Conservation (phyloP, 1,284 basidiomycete genomes). For the Papiliotrema laurentii region DNA sequence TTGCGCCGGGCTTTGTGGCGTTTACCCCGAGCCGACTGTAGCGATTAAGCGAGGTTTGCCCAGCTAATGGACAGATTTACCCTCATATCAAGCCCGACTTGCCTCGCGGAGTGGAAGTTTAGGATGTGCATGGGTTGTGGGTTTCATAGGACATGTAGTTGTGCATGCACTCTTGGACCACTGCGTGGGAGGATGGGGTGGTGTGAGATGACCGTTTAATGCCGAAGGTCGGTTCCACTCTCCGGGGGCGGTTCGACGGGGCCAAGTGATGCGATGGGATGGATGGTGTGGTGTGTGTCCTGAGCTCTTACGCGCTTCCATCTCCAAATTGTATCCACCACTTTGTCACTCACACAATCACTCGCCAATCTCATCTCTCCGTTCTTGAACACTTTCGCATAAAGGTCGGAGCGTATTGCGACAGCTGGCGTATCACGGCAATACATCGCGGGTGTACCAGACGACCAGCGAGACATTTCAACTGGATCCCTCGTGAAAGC, state of each 20-base stretch:
- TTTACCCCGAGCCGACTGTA: neutral
- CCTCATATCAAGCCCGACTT: conserved; percentile 35
- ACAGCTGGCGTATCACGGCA: too few relatives aligned
- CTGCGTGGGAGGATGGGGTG: neutral
- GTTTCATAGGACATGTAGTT: neutral
- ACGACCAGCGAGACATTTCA: too few relatives aligned
- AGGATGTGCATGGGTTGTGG: neutral
- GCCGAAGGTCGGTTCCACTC: neutral
- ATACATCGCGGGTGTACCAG: too few relatives aligned
- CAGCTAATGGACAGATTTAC: conserved; percentile 24
- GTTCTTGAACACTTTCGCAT: too few relatives aligned
- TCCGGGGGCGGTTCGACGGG: neutral
- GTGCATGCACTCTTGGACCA: neutral
- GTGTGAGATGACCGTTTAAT: neutral
- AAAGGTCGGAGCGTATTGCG: too few relatives aligned
- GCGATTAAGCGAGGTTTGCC: neutral
- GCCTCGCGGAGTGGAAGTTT: neutral
- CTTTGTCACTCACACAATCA: too few relatives aligned
- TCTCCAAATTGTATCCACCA: neutral
- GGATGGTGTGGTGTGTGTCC: too few relatives aligned
- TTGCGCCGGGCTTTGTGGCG: neutral
- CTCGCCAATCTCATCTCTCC: too few relatives aligned
- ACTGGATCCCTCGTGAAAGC: too few relatives aligned
- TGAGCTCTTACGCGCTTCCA: too few relatives aligned
- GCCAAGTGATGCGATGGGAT: neutral